A percentile compares a stretch with the other conserved stretches of the same genome.
Evolutionary conservation across 1,139 yeast species (phyloP).

Genomic region (Yamadazyma trypodendri): DNA sequence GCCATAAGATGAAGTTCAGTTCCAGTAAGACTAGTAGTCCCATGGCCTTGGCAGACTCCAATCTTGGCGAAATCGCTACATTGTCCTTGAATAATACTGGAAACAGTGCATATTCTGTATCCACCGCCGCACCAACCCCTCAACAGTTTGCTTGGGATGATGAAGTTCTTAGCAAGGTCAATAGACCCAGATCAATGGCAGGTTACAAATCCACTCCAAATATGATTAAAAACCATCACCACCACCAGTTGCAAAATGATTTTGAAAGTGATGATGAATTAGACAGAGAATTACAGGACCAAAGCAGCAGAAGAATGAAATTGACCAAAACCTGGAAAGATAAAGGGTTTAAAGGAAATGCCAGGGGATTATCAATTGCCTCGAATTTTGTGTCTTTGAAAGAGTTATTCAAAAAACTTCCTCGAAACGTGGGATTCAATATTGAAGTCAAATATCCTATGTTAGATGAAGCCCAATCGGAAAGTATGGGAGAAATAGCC

Average conservation of each 20-base stretch:
- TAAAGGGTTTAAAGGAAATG: constrained; percentile 88
- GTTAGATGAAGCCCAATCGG: constrained; percentile 88
- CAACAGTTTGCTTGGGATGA: constrained; percentile 37
- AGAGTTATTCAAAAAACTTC: constrained; percentile 80
- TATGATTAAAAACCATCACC: constrained; percentile 11
- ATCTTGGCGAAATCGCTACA: constrained; percentile 9
- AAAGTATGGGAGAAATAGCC: constrained; percentile 83
- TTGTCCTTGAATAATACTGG: constrained; percentile 11
- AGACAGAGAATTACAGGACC: constrained; percentile 37
- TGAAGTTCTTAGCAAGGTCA: constrained; percentile 31
- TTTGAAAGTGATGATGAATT: constrained; percentile 29
- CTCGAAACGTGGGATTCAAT: constrained; percentile 84
- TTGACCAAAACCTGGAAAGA: constrained; percentile 84
- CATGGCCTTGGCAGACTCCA: constrained; percentile 10
- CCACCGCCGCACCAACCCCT: constrained; percentile 10
- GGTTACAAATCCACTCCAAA: constrained; percentile 36
- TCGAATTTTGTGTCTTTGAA: constrained; percentile 87
- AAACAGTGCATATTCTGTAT: constrained; percentile 6
- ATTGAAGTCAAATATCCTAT: constrained; percentile 95
- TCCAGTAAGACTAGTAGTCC: constrained; percentile 11
- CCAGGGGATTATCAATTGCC: constrained; percentile 86
- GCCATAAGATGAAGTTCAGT: constrained; percentile 6
- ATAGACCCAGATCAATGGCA: constrained; percentile 43
- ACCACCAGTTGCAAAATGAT: constrained; percentile 8
- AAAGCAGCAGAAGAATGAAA: constrained; percentile 68